Conservation (phyloP, 108 stramenopile genomes). For the Skeletonema tropicum region DNA sequence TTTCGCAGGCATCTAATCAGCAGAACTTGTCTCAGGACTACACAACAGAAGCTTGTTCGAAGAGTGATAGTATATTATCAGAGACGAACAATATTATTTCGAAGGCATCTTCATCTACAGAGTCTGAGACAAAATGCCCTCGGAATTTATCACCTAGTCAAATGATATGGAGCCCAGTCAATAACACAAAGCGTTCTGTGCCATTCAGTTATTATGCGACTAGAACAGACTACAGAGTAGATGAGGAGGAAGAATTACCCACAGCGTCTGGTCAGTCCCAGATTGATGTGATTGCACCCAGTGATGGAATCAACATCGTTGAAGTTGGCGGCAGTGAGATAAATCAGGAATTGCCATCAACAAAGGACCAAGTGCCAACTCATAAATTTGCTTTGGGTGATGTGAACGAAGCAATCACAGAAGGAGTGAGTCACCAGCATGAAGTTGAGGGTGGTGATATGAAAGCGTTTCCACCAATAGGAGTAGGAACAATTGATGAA, state of each 20-base stretch:
- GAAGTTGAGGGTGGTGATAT: neutral
- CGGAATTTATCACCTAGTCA: slow-evolving; percentile 28
- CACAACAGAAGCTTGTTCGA: neutral
- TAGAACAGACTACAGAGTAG: neutral
- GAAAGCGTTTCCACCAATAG: neutral
- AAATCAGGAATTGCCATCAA: too few species aligned
- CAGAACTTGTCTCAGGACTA: neutral
- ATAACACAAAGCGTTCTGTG: neutral
- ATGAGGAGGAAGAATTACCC: too few species aligned
- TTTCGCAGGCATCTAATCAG: neutral
- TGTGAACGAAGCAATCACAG: neutral
- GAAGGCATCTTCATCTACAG: neutral
- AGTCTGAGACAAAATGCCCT: slow-evolving; percentile 28
- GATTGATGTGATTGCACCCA: neutral
- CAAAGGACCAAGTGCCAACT: too few species aligned
- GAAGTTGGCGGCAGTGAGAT: neutral
- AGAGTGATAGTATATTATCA: neutral
- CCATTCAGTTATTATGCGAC: neutral
- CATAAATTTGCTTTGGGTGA: too few species aligned
- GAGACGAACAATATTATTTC: neutral
- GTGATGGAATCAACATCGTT: neutral
- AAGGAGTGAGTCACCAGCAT: neutral
- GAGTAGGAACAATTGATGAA: neutral
- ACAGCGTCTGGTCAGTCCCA: too few species aligned
- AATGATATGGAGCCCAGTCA: slow-evolving; percentile 35